Evolutionary conservation across 805 yeast species (phyloP).

Genomic region (Candida oleophila): DNA sequence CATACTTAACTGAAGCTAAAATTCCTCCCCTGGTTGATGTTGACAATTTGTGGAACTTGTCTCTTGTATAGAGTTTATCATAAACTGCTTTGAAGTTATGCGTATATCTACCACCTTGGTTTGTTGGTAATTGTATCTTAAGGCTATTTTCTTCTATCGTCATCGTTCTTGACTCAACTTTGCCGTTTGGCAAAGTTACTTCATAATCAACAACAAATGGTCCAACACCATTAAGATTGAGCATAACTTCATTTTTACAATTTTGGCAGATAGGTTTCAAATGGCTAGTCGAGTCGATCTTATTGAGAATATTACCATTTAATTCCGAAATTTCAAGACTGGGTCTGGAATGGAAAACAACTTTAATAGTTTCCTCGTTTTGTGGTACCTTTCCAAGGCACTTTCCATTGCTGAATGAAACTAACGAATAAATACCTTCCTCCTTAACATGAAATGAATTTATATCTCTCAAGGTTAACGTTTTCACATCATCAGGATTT

Average conservation of each 20-base stretch:
- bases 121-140: constrained; percentile 39
- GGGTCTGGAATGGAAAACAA: constrained; percentile 27
- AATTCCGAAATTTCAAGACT: constrained; percentile 15
- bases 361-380: constrained; percentile 16
- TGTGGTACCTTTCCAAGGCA: constrained; percentile 42
- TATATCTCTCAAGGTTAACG: constrained; percentile 6
- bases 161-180: constrained; percentile 32
- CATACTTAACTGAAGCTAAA: constrained; percentile 26
- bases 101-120: constrained; percentile 56
- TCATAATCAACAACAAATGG: constrained; percentile 73
- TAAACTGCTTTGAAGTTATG: constrained; percentile 61
- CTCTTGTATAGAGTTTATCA: constrained; percentile 59
- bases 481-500: constrained; percentile 15
- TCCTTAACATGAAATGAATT: constrained; percentile 26
- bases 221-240: constrained; percentile 54
- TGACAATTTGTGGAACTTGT: constrained; percentile 17
- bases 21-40: constrained; percentile 4
- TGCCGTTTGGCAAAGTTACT: constrained; percentile 58
- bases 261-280: constrained; percentile 33
- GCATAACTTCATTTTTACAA: constrained; percentile 21
- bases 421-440: constrained; percentile 44
- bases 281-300: constrained; percentile 15
- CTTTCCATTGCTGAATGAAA: constrained; percentile 39
- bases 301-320: neutral
- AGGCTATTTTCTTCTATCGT: constrained; percentile 26